phyloP scores from a whole-genome alignment of 306 rosid genomes.

The Castanopsis chinensis region DNA sequence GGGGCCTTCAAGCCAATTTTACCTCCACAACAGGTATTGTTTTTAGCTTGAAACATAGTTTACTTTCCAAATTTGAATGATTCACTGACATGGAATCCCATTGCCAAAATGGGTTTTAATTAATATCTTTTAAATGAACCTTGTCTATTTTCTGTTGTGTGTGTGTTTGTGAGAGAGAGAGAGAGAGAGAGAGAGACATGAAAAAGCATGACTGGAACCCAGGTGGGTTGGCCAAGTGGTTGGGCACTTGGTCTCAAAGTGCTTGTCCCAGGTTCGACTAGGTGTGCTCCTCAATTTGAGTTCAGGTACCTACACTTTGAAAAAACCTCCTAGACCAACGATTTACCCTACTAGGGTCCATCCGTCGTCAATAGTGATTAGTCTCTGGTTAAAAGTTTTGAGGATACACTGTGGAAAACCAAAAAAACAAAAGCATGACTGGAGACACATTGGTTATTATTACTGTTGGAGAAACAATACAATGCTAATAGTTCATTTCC shows the following conservation, averaged over 20 bases:
- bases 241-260: too few relatives aligned
- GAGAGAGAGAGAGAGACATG: too few relatives aligned
- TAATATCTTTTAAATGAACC: not conserved
- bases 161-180: not conserved
- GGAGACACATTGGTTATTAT: not conserved
- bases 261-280: too few relatives aligned
- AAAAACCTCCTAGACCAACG: too few relatives aligned
- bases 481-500: not conserved
- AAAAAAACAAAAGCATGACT: too few relatives aligned
- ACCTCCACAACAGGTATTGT: slow-evolving; percentile 55
- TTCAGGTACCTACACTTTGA: too few relatives aligned
- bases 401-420: too few relatives aligned
- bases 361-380: too few relatives aligned
- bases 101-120: not conserved
- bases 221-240: too few relatives aligned
- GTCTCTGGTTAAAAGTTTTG: too few relatives aligned
- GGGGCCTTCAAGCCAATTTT: slow-evolving; percentile 58
- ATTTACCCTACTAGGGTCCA: too few relatives aligned
- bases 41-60: not conserved
- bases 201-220: not conserved
- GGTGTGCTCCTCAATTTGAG: too few relatives aligned
- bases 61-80: not conserved
- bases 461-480: not conserved
- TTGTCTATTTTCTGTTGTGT: not conserved
- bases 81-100: not conserved